Percentiles rank a stretch among this genome's conserved stretches.
phyloP scores from a whole-genome alignment of 164 flowering plant species.

The Vitis cinerea region DNA sequence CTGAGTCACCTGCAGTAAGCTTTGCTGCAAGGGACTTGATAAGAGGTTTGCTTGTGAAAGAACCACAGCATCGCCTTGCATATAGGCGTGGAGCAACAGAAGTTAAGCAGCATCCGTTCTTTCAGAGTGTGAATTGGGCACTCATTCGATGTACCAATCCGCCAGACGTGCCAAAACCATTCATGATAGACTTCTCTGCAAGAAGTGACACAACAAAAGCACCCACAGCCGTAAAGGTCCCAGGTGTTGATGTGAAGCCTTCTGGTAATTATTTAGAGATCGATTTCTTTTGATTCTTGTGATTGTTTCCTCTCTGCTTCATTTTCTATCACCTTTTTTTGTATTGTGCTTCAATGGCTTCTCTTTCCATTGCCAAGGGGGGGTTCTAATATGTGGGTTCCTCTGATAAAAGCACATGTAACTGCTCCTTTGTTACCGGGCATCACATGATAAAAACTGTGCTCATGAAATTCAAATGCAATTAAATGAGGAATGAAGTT shows the following conservation, averaged over 20 bases:
- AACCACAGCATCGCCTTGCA: conserved; percentile 90
- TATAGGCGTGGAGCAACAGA: conserved; percentile 89
- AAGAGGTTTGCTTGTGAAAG: conserved; percentile 84
- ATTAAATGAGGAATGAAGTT: conserved; percentile 19
- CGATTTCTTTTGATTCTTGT: conserved; percentile 67
- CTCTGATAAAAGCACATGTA: conserved; percentile 14
- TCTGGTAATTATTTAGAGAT: conserved; percentile 80
- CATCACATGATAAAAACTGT: conserved; percentile 12
- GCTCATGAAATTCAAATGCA: conserved; percentile 11
- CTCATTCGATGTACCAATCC: conserved; percentile 85
- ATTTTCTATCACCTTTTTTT: conserved; percentile 12
- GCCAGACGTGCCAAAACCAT: conserved; percentile 73
- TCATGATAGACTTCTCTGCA: conserved; percentile 22
- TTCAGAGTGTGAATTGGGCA: conserved; percentile 88
- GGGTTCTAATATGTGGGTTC: conserved; percentile 7
- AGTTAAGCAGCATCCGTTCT: conserved; percentile 87
- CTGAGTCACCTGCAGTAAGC: conserved; percentile 80
- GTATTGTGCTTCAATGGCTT: conserved; percentile 23
- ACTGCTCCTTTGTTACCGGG: conserved; percentile 6
- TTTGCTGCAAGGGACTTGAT: conserved; percentile 88
- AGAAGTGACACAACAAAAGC: conserved; percentile 23
- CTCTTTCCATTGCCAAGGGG: conserved; percentile 16
- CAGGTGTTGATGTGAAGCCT: conserved; percentile 67
- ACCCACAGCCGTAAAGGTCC: conserved; percentile 23
- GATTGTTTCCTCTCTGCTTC: conserved; percentile 6